phyloP scores from a whole-genome alignment of 495 filamentous ascomycete species.

The Penicillium herquei region DNA sequence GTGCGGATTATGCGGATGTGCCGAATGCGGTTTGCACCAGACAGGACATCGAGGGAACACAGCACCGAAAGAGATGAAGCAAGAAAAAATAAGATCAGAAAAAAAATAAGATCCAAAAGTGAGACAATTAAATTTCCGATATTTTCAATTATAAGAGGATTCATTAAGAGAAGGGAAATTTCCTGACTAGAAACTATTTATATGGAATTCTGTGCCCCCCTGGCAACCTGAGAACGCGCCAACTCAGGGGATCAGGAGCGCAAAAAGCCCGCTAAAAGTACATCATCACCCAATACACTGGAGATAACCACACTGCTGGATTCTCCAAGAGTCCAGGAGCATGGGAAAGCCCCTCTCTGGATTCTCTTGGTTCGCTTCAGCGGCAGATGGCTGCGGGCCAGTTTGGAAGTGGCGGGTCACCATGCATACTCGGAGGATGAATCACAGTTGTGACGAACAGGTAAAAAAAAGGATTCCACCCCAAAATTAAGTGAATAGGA shows the following conservation, averaged over 20 bases:
- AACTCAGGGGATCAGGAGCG: slow-evolving; percentile 4
- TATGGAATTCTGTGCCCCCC: neutral
- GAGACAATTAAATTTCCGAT: slow-evolving; percentile 1
- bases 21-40: slow-evolving; percentile 25
- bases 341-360: slow-evolving; percentile 2
- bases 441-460: slow-evolving; percentile 27
- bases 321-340: neutral
- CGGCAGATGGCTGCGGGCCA: slow-evolving; percentile 26
- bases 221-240: neutral
- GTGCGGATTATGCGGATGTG: slow-evolving; percentile 21
- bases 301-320: slow-evolving; percentile 3
- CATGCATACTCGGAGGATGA: slow-evolving; percentile 33
- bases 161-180: neutral
- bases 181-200: slow-evolving; percentile 6
- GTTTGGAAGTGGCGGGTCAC: slow-evolving; percentile 41
- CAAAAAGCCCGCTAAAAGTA: neutral
- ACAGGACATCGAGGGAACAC: slow-evolving; percentile 12
- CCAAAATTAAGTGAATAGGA: neutral
- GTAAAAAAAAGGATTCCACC: slow-evolving; percentile 8
- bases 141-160: neutral
- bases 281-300: neutral
- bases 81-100: slow-evolving; percentile 11
- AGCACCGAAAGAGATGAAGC: slow-evolving; percentile 14
- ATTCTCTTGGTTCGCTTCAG: slow-evolving; percentile 11
- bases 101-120: slow-evolving; percentile 1